Evolutionary conservation across 345 rosid genomes (phyloP), one percentile per base, ranked within the genome.

Genomic region (Aquilaria malaccensis): DNA sequence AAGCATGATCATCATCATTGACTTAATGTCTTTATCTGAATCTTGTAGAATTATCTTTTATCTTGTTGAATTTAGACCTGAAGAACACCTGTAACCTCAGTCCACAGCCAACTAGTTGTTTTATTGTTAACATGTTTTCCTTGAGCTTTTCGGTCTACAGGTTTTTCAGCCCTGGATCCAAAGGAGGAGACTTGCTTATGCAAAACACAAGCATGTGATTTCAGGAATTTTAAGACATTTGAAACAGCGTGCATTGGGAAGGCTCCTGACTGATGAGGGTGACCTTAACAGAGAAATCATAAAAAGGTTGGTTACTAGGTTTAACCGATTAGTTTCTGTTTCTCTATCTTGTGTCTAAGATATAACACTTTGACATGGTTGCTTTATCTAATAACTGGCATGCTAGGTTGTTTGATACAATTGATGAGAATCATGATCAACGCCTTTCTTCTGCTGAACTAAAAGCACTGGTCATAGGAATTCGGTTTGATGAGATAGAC

Each of bases 81-180:
- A 37, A 9, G 43, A 37, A 37, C 43, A 37, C 3, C 43, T 37
- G 7, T 9, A 0, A 9, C 7, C 43, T 37, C 43, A 37, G 7
- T 37, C 7, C 43, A 37, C 4, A 37, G 43, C 7, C 43, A 37
- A 9, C 43, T 37, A 9, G 7, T 37, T 37, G 43, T 37, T 37
- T 37, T 5, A 37, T 37, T 37, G 43, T 37, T 37, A 9, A 55
- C 43, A 54, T 67, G 52, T 54, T 50, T 37, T 37, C 43, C 3
- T 37, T 37, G 43, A 37, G 43, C 43, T 37, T 63, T 31, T 55
- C 67, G 75, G 75, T 75, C 41, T 75, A 46, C 62, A 79, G 83
- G 80, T 79, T 37, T 72, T 84, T 70, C 99, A 94, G 77, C 99
- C 99, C 10, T 83, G 88, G 96, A 82, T 94, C 54, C 99, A 88